Conservation (phyloP, 2,329 filamentous ascomycete species). For the Pseudogymnoascus pannorum region DNA sequence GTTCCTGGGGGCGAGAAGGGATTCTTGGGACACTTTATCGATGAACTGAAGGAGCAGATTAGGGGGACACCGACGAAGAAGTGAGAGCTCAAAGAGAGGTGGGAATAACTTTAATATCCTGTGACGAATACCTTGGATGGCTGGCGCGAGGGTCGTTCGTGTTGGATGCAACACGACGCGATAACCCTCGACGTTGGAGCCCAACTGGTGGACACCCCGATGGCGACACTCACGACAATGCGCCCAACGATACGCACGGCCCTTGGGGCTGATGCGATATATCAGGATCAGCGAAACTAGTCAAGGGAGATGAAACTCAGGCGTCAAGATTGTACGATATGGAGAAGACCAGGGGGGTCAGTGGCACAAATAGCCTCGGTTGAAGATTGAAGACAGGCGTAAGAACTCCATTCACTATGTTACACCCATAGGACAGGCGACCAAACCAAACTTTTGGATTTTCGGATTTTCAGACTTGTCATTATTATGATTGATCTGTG, state of each 20-base stretch:
- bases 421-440: background rate
- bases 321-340: slow-evolving; percentile 5
- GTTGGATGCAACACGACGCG: background rate
- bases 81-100: slow-evolving; percentile 13
- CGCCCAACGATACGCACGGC: background rate
- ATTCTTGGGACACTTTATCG: slow-evolving; percentile 43
- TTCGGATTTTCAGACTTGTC: background rate
- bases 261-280: background rate
- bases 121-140: slow-evolving; percentile 2
- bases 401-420: slow-evolving; percentile 5
- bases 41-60: slow-evolving; percentile 44
- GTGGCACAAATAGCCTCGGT: background rate
- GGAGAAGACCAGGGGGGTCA: background rate
- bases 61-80: slow-evolving; percentile 20
- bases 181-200: background rate
- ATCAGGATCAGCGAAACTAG: background rate
- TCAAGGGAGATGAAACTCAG: background rate
- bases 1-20: slow-evolving; percentile 17
- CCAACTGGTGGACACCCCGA: background rate
- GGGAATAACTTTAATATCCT: slow-evolving; percentile 9
- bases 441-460: too few relatives aligned
- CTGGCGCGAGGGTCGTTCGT: background rate
- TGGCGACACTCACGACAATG: too few relatives aligned
- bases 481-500: background rate
- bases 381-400: background rate